These are phyloP conservation scores for Mortierella sp. DNA, from an alignment of 371 early-diverging fungal species.

Conservation along the genomic window DNA sequence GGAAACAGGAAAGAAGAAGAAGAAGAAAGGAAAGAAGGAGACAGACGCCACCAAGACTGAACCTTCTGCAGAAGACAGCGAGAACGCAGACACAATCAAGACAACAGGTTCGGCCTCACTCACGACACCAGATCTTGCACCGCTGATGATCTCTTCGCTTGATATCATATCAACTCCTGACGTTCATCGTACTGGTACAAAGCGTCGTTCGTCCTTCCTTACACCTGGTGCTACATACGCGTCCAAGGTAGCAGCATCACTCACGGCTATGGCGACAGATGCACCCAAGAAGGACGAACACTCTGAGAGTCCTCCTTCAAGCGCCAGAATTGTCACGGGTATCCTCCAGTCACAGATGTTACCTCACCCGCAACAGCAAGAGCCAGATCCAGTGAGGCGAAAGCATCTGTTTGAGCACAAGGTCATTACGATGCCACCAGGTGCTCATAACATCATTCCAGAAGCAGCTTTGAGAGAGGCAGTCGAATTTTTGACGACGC, in stretches of 20 bases:
- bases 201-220: not conserved
- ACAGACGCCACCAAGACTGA: not conserved
- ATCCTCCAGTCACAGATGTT: constrained; percentile 2
- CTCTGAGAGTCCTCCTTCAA: constrained; percentile 26
- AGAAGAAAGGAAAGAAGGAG: constrained; percentile 1
- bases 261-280: too few species aligned
- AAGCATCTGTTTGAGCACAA: constrained; percentile 32
- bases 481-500: constrained; percentile 22
- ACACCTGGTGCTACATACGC: too few species aligned
- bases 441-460: constrained; percentile 35
- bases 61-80: constrained; percentile 11
- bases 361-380: not conserved
- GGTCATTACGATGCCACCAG: constrained; percentile 36
- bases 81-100: not conserved
- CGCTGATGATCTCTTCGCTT: constrained; percentile 20
- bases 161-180: constrained; percentile 2
- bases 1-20: not conserved
- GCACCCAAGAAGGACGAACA: too few species aligned
- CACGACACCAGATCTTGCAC: not conserved
- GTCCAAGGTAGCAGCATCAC: too few species aligned
- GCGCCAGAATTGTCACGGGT: constrained; percentile 25
- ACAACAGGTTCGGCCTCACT: not conserved
- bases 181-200: too few species aligned
- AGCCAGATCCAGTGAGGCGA: not conserved
- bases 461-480: constrained; percentile 41